Percentiles rank a stretch among this genome's conserved stretches.
Evolutionary conservation across 257 asterid species (phyloP).

Genomic region (Ligustrum vulgare): DNA sequence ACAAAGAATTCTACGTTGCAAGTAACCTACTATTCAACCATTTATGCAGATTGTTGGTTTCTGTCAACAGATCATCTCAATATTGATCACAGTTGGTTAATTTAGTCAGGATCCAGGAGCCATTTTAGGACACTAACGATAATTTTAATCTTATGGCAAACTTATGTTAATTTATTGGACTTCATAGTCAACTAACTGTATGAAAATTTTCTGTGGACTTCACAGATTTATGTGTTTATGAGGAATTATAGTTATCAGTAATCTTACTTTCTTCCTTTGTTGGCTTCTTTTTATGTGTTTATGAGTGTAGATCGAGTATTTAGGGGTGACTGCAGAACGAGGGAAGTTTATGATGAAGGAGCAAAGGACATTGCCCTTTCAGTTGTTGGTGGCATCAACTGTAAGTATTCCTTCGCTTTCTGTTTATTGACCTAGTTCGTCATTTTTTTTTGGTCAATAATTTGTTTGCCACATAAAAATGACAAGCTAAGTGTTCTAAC

Average conservation of each 20-base stretch:
- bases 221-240: background rate
- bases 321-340: slow-evolving; percentile 81
- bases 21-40: background rate
- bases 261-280: background rate
- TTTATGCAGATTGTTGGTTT: background rate
- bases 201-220: background rate
- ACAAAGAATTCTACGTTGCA: background rate
- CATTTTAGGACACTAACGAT: background rate
- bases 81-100: background rate
- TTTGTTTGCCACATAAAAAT: background rate
- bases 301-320: slow-evolving; percentile 69
- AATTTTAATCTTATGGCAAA: background rate
- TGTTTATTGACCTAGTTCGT: slow-evolving; percentile 4
- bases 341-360: slow-evolving; percentile 85
- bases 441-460: background rate
- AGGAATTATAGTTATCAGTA: background rate
- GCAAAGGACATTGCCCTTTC: slow-evolving; percentile 86
- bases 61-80: slow-evolving; percentile 17
- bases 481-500: slow-evolving; percentile 1
- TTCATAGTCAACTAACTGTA: background rate
- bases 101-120: slow-evolving; percentile 4
- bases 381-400: slow-evolving; percentile 86
- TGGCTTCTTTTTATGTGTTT: slow-evolving; percentile 15
- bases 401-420: slow-evolving; percentile 51
- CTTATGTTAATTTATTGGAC: background rate